These are phyloP conservation scores for Dendrostoma leiphaemia DNA, from an alignment of 2,329 filamentous ascomycete genomes.

Conservation along the genomic window DNA sequence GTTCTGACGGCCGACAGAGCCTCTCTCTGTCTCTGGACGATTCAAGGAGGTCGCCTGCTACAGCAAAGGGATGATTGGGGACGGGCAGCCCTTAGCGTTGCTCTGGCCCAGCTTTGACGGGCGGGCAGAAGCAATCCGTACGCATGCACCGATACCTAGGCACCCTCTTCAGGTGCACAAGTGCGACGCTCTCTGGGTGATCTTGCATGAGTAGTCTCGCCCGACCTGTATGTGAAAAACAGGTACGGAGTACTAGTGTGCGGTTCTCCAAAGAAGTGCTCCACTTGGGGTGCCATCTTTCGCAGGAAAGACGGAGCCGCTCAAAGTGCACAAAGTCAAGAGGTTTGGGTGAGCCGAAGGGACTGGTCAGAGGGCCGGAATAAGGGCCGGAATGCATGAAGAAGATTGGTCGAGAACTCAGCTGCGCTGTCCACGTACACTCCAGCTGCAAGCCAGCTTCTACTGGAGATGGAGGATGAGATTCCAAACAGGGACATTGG, in stretches of 20 bases:
- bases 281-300: background rate
- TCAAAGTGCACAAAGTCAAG: constrained; percentile 4
- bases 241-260: background rate
- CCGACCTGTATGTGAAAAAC: constrained; percentile 2
- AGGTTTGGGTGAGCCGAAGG: background rate
- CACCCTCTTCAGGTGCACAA: background rate
- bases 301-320: background rate
- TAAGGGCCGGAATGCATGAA: background rate
- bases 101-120: background rate
- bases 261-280: background rate
- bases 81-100: background rate
- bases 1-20: background rate
- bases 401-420: constrained; percentile 3
- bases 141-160: no score
- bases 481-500: no score
- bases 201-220: background rate
- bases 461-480: no score
- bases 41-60: background rate
- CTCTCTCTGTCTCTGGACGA: background rate
- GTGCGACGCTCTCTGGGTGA: constrained; percentile 3
- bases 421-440: background rate
- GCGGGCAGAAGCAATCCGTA: background rate
- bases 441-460: no score
- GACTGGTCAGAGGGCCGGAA: constrained; percentile 7
- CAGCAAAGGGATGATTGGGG: background rate